phyloP scores from a whole-genome alignment of 345 rosid genomes.

The Salix brachista region DNA sequence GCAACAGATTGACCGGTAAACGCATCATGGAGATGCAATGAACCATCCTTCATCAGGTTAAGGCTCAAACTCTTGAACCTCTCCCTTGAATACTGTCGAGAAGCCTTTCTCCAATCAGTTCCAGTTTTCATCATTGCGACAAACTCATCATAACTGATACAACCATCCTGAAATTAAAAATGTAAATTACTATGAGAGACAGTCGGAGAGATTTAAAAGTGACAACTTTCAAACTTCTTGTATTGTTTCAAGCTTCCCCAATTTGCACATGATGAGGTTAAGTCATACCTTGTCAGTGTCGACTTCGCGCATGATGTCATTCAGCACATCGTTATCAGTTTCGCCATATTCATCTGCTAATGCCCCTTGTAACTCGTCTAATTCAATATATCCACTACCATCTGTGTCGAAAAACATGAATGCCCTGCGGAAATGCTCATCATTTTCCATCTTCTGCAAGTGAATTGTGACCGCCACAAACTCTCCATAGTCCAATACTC shows the following conservation, averaged over 20 bases:
- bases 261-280: not conserved
- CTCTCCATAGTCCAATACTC: conserved; percentile 83
- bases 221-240: not conserved
- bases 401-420: conserved; percentile 89
- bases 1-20: conserved; percentile 70
- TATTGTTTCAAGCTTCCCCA: not conserved
- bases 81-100: conserved; percentile 94
- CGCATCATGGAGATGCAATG: conserved; percentile 83
- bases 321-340: conserved; percentile 55
- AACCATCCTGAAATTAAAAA: conserved; percentile 54
- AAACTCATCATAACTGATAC: conserved; percentile 89
- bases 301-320: conserved; percentile 91
- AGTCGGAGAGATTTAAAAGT: not conserved
- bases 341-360: conserved; percentile 75
- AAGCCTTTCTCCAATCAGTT: conserved; percentile 98
- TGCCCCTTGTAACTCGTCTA: conserved; percentile 67
- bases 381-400: conserved; percentile 72
- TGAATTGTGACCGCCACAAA: conserved; percentile 98
- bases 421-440: conserved; percentile 86
- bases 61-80: conserved; percentile 93
- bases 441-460: conserved; percentile 95
- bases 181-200: not conserved
- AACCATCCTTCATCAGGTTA: conserved; percentile 95
- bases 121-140: conserved; percentile 98
- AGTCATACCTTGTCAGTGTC: conserved; percentile 82